Percentiles rank a stretch among this genome's conserved stretches.
phyloP scores from a whole-genome alignment of 441 rosid species.

The California macrophylla region DNA sequence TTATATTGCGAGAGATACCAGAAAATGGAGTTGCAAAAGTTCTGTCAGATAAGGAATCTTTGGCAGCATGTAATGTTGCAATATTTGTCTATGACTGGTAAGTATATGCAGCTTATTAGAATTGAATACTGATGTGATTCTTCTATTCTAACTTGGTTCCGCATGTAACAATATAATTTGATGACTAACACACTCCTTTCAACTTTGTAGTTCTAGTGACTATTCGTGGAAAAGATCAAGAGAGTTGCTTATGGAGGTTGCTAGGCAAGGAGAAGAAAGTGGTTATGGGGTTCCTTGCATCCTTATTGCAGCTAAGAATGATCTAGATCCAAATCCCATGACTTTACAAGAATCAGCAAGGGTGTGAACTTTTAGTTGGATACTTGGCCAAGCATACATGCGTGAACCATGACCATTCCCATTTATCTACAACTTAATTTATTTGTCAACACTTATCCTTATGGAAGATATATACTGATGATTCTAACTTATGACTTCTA shows the following conservation, averaged over 20 bases:
- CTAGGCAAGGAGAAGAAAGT: conserved; percentile 49
- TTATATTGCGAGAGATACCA: conserved; percentile 54
- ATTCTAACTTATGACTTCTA: conserved; percentile 2
- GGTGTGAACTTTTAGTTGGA: conserved; percentile 26
- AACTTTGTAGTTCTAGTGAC: conserved; percentile 47
- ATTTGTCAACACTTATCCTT: background rate
- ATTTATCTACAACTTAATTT: background rate
- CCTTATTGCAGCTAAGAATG: conserved; percentile 66
- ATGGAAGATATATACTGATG: conserved; percentile 1
- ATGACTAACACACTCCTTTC: conserved; percentile 6
- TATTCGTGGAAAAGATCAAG: conserved; percentile 61
- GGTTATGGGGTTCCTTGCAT: conserved; percentile 57
- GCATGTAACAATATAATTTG: background rate
- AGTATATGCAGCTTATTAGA: conserved; percentile 14
- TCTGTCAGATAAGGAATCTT: conserved; percentile 33
- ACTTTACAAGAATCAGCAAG: conserved; percentile 53
- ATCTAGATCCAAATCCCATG: conserved; percentile 50
- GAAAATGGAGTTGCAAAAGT: conserved; percentile 45
- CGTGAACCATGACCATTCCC: background rate
- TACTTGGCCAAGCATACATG: background rate
- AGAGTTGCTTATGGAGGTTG: conserved; percentile 56
- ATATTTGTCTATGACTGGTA: conserved; percentile 61
- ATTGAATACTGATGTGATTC: background rate
- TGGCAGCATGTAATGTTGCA: conserved; percentile 61
- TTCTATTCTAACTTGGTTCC: background rate